Evolutionary conservation across 164 flowering plant species (phyloP).

Genomic region (Sextonia rubra): DNA sequence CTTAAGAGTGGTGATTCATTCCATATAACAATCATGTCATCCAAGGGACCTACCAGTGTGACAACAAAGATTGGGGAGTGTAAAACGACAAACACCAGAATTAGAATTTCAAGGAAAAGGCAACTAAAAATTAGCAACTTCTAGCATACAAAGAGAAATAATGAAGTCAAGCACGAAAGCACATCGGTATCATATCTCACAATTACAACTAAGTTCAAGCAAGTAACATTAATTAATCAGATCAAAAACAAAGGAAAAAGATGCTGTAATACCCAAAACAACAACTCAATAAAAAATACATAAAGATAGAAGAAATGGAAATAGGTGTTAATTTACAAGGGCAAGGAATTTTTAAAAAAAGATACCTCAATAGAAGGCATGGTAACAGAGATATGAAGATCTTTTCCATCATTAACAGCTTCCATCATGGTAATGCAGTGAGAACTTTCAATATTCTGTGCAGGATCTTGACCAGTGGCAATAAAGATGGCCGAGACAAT

Average conservation of each 20-base stretch:
- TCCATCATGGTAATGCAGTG: conserved; percentile 94
- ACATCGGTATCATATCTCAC: neutral
- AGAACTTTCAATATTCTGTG: conserved; percentile 84
- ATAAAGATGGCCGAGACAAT: conserved; percentile 82
- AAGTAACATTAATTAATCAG: neutral
- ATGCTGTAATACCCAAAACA: neutral
- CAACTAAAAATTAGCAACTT: neutral
- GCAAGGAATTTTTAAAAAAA: too few relatives aligned
- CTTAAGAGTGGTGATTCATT: too few relatives aligned
- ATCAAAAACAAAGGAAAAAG: neutral
- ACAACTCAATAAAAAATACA: conserved; percentile 27
- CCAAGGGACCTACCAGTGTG: too few relatives aligned
- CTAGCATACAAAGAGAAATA: neutral
- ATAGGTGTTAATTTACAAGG: too few relatives aligned
- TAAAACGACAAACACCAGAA: neutral
- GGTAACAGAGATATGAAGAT: conserved; percentile 72
- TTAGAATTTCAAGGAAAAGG: neutral
- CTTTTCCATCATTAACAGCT: conserved; percentile 68
- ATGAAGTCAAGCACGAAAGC: neutral
- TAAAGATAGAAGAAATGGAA: conserved; percentile 31
- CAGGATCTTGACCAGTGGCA: conserved; percentile 93
- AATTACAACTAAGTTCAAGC: neutral
- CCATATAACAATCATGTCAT: too few relatives aligned
- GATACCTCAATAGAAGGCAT: conserved; percentile 87
- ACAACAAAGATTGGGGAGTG: too few relatives aligned